Percentiles rank a stretch among this genome's conserved stretches.
Evolutionary conservation across 805 yeast species (phyloP).

Genomic region (Yamadazyma endophytica): DNA sequence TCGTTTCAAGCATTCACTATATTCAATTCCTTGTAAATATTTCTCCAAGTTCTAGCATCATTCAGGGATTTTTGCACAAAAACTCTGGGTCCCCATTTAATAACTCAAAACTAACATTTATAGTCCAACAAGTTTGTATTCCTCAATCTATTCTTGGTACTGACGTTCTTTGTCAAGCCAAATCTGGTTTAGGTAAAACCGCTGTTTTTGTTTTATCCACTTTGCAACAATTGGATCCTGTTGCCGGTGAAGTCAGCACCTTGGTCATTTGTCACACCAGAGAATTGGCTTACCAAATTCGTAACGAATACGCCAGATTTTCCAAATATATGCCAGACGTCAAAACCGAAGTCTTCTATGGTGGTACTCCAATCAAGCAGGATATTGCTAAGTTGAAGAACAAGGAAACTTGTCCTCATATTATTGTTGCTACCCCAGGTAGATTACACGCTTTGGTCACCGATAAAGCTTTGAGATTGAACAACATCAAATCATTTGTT

Average conservation of each 20-base stretch:
- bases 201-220: constrained; percentile 96
- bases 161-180: constrained; percentile 97
- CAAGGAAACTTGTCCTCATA: constrained; percentile 93
- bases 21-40: too few species aligned
- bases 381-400: constrained; percentile 85
- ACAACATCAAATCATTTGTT: constrained; percentile 89
- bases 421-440: constrained; percentile 98
- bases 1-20: too few species aligned
- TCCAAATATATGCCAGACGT: constrained; percentile 98
- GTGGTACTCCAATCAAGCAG: constrained; percentile 84
- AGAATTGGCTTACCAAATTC: constrained; percentile 97
- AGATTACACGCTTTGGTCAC: constrained; percentile 91
- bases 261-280: constrained; percentile 97
- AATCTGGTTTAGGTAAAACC: constrained; percentile 98
- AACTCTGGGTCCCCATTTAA: too few species aligned
- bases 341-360: constrained; percentile 93
- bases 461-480: constrained; percentile 82
- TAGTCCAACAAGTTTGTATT: constrained; percentile 96
- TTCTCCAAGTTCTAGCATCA: too few species aligned
- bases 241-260: constrained; percentile 93
- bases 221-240: constrained; percentile 94
- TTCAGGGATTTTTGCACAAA: too few species aligned
- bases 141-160: constrained; percentile 98
- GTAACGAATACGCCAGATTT: constrained; percentile 95
- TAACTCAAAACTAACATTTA: constrained; percentile 6